A percentile compares a stretch with the other conserved stretches of the same genome.
Conservation (phyloP, 495 filamentous ascomycete species). For the Aspergillus conjunctus region DNA sequence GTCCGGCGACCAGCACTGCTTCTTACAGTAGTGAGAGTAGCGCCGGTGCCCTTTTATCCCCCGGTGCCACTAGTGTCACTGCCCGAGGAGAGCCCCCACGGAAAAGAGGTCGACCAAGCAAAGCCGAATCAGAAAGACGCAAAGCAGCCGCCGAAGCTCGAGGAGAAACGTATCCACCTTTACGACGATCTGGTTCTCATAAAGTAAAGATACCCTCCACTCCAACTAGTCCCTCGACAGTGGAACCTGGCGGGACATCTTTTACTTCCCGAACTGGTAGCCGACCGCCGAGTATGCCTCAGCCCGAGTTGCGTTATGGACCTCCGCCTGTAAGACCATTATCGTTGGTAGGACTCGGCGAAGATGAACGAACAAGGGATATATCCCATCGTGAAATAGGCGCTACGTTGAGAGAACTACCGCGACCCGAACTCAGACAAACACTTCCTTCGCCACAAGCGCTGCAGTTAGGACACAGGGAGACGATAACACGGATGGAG, state of each 20-base stretch:
- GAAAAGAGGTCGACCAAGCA: conserved; percentile 63
- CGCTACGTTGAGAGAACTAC: conserved; percentile 36
- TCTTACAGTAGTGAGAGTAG: conserved; percentile 45
- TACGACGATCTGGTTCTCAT: conserved; percentile 33
- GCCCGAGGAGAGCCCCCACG: conserved; percentile 46
- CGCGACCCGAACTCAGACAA: conserved; percentile 37
- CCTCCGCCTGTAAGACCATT: conserved; percentile 20
- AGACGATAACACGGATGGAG: conserved; percentile 32
- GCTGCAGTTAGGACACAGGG: conserved; percentile 37
- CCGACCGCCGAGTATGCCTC: conserved; percentile 16
- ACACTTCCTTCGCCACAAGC: conserved; percentile 39
- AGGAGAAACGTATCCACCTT: conserved; percentile 52
- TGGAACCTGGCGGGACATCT: conserved; percentile 15
- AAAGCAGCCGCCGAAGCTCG: conserved; percentile 54
- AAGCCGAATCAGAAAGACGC: conserved; percentile 55
- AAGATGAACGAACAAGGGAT: conserved; percentile 27
- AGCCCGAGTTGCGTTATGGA: conserved; percentile 21
- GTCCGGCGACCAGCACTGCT: conserved; percentile 39
- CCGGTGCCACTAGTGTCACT: conserved; percentile 29
- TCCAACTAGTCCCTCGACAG: conserved; percentile 36
- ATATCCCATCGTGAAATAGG: conserved; percentile 30
- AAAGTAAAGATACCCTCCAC: conserved; percentile 37
- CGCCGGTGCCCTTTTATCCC: conserved; percentile 43
- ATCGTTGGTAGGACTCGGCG: conserved; percentile 13
- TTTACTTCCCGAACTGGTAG: conserved; percentile 14